These are phyloP conservation scores for Aphelidium insulamus DNA, from an alignment of 371 early-diverging fungal genomes.

Conservation along the genomic window DNA sequence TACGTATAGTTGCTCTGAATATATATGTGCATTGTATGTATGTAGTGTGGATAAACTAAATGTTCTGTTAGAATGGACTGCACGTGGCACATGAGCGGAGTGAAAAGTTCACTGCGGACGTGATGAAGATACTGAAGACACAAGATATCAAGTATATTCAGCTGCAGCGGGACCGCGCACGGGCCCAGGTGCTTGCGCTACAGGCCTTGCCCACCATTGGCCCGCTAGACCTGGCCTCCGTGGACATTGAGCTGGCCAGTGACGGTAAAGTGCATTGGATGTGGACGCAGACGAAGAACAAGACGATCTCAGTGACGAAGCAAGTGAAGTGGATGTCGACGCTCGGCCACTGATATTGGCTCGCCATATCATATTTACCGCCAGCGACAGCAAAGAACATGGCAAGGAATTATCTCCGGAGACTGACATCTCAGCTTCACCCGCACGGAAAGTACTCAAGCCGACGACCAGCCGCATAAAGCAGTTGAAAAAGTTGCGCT, in stretches of 20 bases:
- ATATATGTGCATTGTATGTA: background rate
- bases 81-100: constrained; percentile 53
- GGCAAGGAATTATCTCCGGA: too few species aligned
- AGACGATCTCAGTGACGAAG: constrained; percentile 12
- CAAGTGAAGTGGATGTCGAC: constrained; percentile 14
- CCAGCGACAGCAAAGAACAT: constrained; percentile 43
- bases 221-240: background rate
- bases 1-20: background rate
- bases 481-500: too few species aligned
- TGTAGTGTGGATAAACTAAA: background rate
- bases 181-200: background rate
- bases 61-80: constrained; percentile 32
- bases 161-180: constrained; percentile 37
- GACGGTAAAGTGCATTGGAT: constrained; percentile 6
- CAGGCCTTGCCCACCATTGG: background rate
- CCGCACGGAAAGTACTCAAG: too few species aligned
- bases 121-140: constrained; percentile 60
- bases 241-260: background rate
- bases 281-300: constrained; percentile 18
- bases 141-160: constrained; percentile 76
- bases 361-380: constrained; percentile 76
- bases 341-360: constrained; percentile 13
- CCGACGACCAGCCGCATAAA: too few species aligned
- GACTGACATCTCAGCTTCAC: too few species aligned
- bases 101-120: constrained; percentile 44